A percentile compares a stretch with the other conserved stretches of the same genome.
These are phyloP conservation scores for Aspergillus ostianus DNA, from an alignment of 495 filamentous ascomycete species.

Conservation along the genomic window DNA sequence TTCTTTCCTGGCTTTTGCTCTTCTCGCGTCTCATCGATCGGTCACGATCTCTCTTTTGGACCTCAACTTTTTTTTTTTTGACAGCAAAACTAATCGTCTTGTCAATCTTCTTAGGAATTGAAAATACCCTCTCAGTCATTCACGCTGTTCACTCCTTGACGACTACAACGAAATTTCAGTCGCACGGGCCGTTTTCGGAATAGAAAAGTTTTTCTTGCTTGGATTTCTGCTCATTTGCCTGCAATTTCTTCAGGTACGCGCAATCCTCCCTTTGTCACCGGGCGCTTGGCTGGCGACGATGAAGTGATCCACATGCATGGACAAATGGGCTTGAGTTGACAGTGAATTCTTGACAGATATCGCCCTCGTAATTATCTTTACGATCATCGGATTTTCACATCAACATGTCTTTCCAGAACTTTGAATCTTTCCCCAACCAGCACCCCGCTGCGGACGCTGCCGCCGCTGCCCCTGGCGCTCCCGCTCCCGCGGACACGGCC, in stretches of 20 bases:
- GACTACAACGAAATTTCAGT: conserved; percentile 41
- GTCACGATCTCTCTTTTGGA: neutral
- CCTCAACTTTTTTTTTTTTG: neutral
- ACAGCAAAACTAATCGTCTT: neutral
- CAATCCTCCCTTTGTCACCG: neutral
- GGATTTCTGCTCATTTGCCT: conserved; percentile 22
- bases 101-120: conserved; percentile 14
- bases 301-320: neutral
- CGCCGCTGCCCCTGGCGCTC: conserved; percentile 52
- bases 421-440: conserved; percentile 55
- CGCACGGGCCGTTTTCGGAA: conserved; percentile 36
- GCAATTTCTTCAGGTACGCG: conserved; percentile 23
- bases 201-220: conserved; percentile 25
- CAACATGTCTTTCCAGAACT: conserved; percentile 60
- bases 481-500: conserved; percentile 49
- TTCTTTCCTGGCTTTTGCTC: neutral
- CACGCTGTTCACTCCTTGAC: conserved; percentile 42
- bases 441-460: conserved; percentile 51
- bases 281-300: neutral
- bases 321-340: conserved; percentile 2
- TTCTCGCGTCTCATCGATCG: neutral
- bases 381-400: conserved; percentile 28
- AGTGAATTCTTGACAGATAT: conserved; percentile 12
- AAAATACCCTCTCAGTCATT: conserved; percentile 27
- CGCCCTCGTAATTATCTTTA: conserved; percentile 21